Evolutionary conservation across 2,329 filamentous ascomycete genomes (phyloP).

Genomic region (Colletotrichum costaricense): DNA sequence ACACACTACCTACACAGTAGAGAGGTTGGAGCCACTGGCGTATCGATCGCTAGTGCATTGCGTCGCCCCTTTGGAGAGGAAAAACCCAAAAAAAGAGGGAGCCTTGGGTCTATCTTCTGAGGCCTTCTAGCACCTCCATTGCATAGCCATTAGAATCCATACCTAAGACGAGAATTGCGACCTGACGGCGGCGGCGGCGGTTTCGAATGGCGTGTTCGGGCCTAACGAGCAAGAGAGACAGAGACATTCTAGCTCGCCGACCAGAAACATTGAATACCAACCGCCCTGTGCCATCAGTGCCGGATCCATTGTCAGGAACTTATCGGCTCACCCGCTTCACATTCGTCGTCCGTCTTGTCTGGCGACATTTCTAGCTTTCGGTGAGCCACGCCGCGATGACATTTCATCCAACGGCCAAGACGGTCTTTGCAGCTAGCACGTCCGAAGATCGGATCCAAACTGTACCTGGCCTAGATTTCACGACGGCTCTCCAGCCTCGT

Average conservation of each 20-base stretch:
- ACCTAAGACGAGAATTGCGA: not conserved
- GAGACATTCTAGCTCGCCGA: constrained; percentile 11
- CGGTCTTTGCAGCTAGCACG: constrained; percentile 7
- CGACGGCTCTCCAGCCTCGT: not conserved
- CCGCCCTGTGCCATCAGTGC: not conserved
- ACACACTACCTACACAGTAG: not conserved
- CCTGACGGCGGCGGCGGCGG: constrained; percentile 12
- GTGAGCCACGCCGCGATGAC: constrained; percentile 9
- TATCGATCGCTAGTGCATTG: not conserved
- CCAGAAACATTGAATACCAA: constrained; percentile 15
- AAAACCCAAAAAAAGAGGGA: too few relatives aligned
- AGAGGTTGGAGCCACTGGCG: not conserved
- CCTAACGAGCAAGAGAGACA: constrained; percentile 5
- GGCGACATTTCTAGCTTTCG: not conserved
- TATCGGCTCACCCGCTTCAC: not conserved
- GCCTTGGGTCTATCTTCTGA: not conserved
- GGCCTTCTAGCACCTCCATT: not conserved
- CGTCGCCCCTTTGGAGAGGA: not conserved
- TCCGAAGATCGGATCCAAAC: not conserved
- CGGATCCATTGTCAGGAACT: constrained; percentile 4
- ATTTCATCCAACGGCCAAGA: constrained; percentile 17
- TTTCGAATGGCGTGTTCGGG: constrained; percentile 11
- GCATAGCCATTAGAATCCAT: not conserved
- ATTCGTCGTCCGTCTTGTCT: not conserved
- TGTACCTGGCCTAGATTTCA: constrained; percentile 3